Percentiles rank a stretch among this genome's conserved stretches.
Conservation (phyloP, 441 rosid species). For the Sinapis alba region DNA sequence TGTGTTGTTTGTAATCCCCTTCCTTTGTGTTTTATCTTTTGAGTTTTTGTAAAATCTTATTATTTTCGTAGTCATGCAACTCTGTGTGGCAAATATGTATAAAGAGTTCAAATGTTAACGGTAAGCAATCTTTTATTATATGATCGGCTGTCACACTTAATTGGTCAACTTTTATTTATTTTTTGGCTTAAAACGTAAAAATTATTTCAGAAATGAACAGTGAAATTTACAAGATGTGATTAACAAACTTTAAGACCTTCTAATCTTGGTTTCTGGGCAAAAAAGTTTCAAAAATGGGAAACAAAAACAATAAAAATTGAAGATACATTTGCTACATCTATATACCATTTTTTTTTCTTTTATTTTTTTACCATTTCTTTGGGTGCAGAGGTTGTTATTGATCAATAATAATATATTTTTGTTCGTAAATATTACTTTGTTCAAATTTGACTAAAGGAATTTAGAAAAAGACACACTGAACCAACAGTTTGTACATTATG, state of each 20-base stretch:
- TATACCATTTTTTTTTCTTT: no score
- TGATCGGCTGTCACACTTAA: not conserved
- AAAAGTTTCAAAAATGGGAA: no score
- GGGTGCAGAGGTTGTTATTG: not conserved
- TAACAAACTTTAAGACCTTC: no score
- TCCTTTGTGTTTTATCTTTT: constrained; percentile 14
- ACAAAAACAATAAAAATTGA: no score
- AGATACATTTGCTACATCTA: no score
- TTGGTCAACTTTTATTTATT: not conserved
- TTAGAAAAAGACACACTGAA: not conserved
- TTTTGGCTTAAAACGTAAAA: no score
- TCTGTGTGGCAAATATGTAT: constrained; percentile 16
- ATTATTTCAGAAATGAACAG: no score
- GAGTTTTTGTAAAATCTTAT: constrained; percentile 29
- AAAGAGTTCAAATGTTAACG: constrained; percentile 9
- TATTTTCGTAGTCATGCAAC: constrained; percentile 29
- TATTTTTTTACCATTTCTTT: no score
- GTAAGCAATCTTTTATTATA: not conserved
- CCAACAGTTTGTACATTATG: not conserved
- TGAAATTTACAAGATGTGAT: no score
- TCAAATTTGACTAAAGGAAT: not conserved
- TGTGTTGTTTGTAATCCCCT: constrained; percentile 10
- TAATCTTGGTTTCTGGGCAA: no score
- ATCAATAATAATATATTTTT: not conserved
- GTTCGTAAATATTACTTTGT: not conserved